Conservation (phyloP, 1,284 basidiomycete genomes). For the Apiotrichum porosum region DNA sequence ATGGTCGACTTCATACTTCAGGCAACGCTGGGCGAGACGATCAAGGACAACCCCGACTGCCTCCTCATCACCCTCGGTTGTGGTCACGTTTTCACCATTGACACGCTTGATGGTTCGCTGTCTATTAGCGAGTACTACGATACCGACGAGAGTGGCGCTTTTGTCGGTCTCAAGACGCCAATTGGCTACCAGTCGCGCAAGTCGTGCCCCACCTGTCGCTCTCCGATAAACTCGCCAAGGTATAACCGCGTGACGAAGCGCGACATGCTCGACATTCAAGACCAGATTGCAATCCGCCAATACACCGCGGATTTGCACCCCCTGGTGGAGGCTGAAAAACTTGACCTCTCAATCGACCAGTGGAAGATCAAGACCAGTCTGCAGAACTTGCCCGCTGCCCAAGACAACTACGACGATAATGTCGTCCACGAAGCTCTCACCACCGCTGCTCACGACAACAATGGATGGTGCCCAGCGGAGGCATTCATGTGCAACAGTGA, state of each 20-base stretch:
- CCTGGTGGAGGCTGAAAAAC: too few species aligned
- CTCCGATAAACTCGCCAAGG: conserved; percentile 54
- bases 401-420: too few species aligned
- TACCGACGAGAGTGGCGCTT: conserved; percentile 12
- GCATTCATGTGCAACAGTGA: neutral
- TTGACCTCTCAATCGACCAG: too few species aligned
- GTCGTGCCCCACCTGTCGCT: conserved; percentile 57
- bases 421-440: too few species aligned
- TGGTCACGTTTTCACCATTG: conserved; percentile 64
- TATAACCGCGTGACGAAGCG: conserved; percentile 62
- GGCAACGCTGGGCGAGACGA: conserved; percentile 55
- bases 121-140: conserved; percentile 56
- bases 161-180: conserved; percentile 15
- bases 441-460: too few species aligned
- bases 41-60: conserved; percentile 45
- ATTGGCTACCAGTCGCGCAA: conserved; percentile 53
- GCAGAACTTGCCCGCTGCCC: too few species aligned
- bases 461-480: too few species aligned
- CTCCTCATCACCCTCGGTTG: conserved; percentile 62
- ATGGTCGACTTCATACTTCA: conserved; percentile 61
- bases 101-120: conserved; percentile 63
- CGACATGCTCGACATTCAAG: conserved; percentile 59
- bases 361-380: too few species aligned
- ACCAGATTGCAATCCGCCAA: conserved; percentile 56
- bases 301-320: neutral